A percentile compares a stretch with the other conserved stretches of the same genome.
These are phyloP conservation scores for Oryza rufipogon DNA, from an alignment of 176 grass and related monocot genomes.

Conservation along the genomic window DNA sequence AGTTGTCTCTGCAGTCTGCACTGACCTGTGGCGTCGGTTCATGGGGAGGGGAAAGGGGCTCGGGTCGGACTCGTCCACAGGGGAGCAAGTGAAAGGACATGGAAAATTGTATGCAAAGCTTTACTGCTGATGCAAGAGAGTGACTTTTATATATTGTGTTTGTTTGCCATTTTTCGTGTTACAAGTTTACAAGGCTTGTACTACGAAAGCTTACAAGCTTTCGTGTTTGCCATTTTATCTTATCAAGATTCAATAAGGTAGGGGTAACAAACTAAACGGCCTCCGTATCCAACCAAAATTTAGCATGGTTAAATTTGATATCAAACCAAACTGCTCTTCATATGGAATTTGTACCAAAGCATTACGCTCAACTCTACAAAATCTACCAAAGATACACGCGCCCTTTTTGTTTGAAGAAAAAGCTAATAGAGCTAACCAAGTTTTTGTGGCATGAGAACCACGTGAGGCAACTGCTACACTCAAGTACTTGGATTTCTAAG, in stretches of 20 bases:
- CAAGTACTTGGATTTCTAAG: background rate
- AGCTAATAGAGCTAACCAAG: background rate
- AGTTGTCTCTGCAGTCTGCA: background rate
- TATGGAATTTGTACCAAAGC: background rate
- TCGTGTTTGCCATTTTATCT: too few species aligned
- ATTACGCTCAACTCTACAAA: background rate
- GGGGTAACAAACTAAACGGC: too few species aligned
- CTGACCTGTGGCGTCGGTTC: background rate
- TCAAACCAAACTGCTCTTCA: background rate
- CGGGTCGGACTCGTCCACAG: background rate
- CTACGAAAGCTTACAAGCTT: background rate
- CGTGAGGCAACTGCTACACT: conserved; percentile 36
- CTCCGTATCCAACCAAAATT: too few species aligned
- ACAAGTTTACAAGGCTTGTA: background rate
- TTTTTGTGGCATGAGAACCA: background rate
- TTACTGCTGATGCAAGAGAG: background rate
- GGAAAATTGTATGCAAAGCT: background rate
- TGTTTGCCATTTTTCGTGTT: background rate
- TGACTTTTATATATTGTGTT: background rate
- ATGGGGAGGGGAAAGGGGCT: background rate
- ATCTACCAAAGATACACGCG: background rate
- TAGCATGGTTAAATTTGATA: background rate
- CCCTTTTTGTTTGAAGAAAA: background rate
- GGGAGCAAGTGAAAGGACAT: background rate
- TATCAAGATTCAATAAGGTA: too few species aligned